Evolutionary conservation across 2,329 filamentous ascomycete genomes (phyloP), one percentile per base, ranked within the genome.

Genomic region (Ascochyta koolunga): DNA sequence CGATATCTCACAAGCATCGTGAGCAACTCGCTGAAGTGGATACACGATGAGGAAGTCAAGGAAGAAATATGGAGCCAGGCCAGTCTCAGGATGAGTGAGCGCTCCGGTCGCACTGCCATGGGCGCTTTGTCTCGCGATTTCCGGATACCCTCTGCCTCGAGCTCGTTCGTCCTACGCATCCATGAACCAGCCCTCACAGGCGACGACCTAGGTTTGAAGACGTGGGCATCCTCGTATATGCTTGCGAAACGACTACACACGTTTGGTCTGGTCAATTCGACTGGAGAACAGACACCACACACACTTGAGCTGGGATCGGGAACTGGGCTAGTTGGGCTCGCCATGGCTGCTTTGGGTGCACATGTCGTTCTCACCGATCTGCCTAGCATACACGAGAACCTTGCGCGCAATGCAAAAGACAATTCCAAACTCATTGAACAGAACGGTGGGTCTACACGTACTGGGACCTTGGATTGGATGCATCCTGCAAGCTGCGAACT

Each of bases 221-320:
- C 95, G 0, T 98, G 95, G 95, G 91, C 90, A 0, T 93, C 92
- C 0, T 93, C 92, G 0, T 96, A 92, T 68, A 83, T 96, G 2
- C 85, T 98, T 4, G 89, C 93, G 0, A 88, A 85, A 62, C 86
- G 89, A 21, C 82, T 98, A 22, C 68, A 69, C 41, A 58, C 55
- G 3, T 68, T 82, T 15, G 31, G 60, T 4, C 35, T 72, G 5
- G 31, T 61, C 11, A 25, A 50, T 1, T 4, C 21, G 13, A 39
- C 16, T 15, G 31, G 21, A 15, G 41, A 42, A 9, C n/a, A 50
- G 6, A 59, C 50, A 21, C 40, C 56, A 13, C 56, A 73, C 24
- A 78, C 83, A 5, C 80, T 98, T 8, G 93, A 98, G 71, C 82
- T 98, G 2, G 95, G 93, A 4, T 88, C 93, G 0, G 93, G 95